Evolutionary conservation across 768 basidiomycete genomes (phyloP).

Genomic region (Austroboletus festivus): DNA sequence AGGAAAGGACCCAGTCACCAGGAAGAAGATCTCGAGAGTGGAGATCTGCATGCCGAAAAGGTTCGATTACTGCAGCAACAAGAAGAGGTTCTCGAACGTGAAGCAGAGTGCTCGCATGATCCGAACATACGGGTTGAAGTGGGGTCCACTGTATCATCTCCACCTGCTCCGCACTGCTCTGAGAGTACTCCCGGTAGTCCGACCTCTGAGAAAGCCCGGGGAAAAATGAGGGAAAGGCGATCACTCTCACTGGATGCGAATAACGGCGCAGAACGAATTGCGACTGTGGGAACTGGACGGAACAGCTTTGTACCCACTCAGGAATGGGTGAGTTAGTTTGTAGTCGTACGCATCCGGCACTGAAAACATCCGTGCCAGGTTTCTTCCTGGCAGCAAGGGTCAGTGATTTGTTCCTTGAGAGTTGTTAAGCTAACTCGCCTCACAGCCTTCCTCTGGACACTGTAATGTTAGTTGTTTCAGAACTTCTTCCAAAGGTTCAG

Average conservation of each 20-base stretch:
- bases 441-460: conserved; percentile 82
- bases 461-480: conserved; percentile 84
- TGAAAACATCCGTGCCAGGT: conserved; percentile 44
- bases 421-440: conserved; percentile 4
- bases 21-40: conserved; percentile 27
- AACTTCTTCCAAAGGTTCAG: conserved; percentile 82
- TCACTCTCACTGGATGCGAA: conserved; percentile 52
- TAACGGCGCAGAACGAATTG: conserved; percentile 57
- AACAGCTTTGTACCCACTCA: conserved; percentile 95
- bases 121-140: conserved; percentile 13
- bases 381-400: conserved; percentile 97
- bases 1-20: conserved; percentile 15
- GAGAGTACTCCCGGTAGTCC: conserved; percentile 31
- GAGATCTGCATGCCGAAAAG: conserved; percentile 51
- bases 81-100: conserved; percentile 29
- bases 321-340: conserved; percentile 72
- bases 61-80: conserved; percentile 60
- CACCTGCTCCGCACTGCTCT: conserved; percentile 43
- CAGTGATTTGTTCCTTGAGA: conserved; percentile 12
- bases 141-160: conserved; percentile 23
- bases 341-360: background rate
- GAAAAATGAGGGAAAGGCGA: conserved; percentile 82
- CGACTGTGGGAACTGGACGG: conserved; percentile 71
- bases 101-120: conserved; percentile 21
- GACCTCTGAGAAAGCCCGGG: conserved; percentile 78